Evolutionary conservation across 2,329 filamentous ascomycete species (phyloP).

Genomic region (Diaporthe sp.): DNA sequence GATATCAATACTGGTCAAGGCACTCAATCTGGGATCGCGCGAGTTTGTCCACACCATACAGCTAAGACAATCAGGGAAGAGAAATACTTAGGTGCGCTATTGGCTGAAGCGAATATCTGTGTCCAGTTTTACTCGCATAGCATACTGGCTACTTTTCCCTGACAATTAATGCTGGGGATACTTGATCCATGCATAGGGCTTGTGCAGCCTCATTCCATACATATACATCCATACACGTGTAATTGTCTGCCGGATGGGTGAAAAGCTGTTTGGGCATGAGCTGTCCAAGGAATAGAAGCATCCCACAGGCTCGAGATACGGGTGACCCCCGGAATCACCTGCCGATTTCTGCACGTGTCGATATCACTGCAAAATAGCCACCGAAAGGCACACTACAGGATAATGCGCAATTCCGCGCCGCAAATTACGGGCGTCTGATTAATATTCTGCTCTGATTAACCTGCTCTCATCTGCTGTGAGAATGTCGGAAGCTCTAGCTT

Average conservation of each 20-base stretch:
- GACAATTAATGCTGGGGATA: not conserved
- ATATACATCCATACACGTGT: not conserved
- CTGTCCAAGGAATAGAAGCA: not conserved
- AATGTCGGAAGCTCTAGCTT: too few relatives aligned
- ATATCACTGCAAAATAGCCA: not conserved
- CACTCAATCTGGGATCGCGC: too few relatives aligned
- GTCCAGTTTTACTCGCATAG: too few relatives aligned
- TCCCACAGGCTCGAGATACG: not conserved
- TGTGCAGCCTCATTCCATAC: not conserved
- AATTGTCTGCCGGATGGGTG: not conserved
- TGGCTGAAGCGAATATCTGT: not conserved
- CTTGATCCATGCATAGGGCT: not conserved
- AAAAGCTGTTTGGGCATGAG: not conserved
- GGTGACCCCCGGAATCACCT: not conserved
- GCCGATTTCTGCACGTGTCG: not conserved
- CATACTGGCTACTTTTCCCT: not conserved
- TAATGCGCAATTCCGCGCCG: not conserved
- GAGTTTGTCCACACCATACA: too few relatives aligned
- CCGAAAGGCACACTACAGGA: not conserved
- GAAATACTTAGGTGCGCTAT: too few relatives aligned
- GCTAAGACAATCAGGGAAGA: too few relatives aligned
- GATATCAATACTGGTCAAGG: too few relatives aligned
- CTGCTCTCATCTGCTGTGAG: not conserved
- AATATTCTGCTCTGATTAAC: not conserved
- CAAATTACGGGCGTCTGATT: not conserved